Evolutionary conservation across 352 stramenopile genomes (phyloP).

Genomic region (Phytopythium mirpurense): DNA sequence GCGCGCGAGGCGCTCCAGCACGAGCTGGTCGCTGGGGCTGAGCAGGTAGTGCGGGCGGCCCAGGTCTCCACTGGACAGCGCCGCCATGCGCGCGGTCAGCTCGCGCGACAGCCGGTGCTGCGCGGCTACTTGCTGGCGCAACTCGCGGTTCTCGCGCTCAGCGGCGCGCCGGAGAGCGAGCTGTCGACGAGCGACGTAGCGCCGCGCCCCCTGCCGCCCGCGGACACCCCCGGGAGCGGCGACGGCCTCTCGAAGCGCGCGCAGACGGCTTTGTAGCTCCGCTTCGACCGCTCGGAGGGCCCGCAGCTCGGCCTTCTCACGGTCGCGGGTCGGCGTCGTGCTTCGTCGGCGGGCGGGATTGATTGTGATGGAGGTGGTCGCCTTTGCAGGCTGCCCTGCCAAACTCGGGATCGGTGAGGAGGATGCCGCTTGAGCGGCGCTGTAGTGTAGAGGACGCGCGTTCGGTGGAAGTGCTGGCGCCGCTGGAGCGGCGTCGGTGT

Average conservation of each 20-base stretch:
- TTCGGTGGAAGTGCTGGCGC: too few species aligned
- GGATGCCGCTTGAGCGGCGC: too few species aligned
- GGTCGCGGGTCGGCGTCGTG: conserved; percentile 5
- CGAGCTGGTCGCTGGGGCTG: conserved; percentile 12
- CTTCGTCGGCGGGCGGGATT: not conserved
- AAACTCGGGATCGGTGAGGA: too few species aligned
- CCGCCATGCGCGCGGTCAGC: conserved; percentile 2
- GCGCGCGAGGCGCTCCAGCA: conserved; percentile 16
- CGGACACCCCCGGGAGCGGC: not conserved
- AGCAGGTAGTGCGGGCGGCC: conserved; percentile 8
- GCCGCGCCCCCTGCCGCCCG: conserved; percentile 1
- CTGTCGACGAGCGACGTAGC: conserved; percentile 16
- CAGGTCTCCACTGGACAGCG: not conserved
- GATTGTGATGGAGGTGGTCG: too few species aligned
- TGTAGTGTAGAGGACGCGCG: too few species aligned
- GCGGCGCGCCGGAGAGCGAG: conserved; percentile 10
- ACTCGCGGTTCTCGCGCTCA: conserved; percentile 14
- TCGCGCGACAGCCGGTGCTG: conserved; percentile 9
- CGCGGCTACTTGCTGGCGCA: conserved; percentile 11
- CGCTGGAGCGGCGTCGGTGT: too few species aligned
- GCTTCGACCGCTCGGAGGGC: not conserved
- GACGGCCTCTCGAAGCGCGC: not conserved
- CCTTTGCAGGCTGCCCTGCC: too few species aligned
- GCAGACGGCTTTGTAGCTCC: not conserved
- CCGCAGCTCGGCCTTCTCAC: conserved; percentile 1